These are phyloP conservation scores for Nicotiana undulata DNA, from an alignment of 257 asterid genomes.

Conservation along the genomic window DNA sequence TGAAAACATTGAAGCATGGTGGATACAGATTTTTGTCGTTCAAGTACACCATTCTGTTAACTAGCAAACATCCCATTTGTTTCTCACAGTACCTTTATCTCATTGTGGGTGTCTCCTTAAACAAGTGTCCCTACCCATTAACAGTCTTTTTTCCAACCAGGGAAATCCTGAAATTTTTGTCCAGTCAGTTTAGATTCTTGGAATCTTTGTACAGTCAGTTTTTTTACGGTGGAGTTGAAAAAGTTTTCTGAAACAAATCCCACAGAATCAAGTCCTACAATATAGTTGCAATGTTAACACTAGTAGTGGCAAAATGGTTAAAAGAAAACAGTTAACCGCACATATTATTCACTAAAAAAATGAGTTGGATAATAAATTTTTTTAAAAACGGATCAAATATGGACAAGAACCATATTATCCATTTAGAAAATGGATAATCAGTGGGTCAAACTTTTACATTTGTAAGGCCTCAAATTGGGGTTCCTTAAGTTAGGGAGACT, in stretches of 20 bases:
- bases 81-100: neutral
- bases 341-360: too few species aligned
- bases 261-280: neutral
- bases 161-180: neutral
- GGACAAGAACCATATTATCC: too few species aligned
- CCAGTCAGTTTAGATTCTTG: too few species aligned
- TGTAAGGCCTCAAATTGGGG: too few species aligned
- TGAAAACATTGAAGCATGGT: neutral
- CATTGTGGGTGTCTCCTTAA: neutral
- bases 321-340: too few species aligned
- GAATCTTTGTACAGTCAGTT: too few species aligned
- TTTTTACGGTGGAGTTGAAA: neutral
- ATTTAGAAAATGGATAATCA: too few species aligned
- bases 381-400: too few species aligned
- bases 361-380: too few species aligned
- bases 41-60: neutral
- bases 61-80: neutral
- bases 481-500: too few species aligned
- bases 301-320: too few species aligned
- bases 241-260: neutral
- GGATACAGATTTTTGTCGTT: neutral
- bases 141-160: neutral
- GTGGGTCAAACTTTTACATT: too few species aligned
- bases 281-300: neutral
- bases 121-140: neutral